A percentile compares a stretch with the other conserved stretches of the same genome.
Evolutionary conservation across 345 rosid genomes (phyloP).

Genomic region (Aquilaria yunnanensis): DNA sequence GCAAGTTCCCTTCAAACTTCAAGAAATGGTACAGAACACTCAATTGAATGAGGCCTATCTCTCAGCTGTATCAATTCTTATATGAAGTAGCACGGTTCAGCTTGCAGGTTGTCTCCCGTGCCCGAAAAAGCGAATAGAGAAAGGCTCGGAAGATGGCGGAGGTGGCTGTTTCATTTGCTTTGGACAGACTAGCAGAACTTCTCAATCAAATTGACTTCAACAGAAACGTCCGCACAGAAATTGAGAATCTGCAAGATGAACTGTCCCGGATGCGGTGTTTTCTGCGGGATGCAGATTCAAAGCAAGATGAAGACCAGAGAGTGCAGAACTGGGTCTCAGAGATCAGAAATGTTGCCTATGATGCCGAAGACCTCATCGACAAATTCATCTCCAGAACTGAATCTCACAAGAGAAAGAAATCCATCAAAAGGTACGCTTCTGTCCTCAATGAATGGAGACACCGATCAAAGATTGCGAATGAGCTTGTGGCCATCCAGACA

Average conservation of each 20-base stretch:
- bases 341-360: constrained; percentile 19
- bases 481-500: constrained; percentile 4
- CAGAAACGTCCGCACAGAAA: constrained; percentile 9
- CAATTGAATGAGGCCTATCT: too few species aligned
- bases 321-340: constrained; percentile 25
- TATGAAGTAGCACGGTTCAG: too few species aligned
- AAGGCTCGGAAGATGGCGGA: constrained; percentile 14
- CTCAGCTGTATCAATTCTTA: too few species aligned
- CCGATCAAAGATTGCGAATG: constrained; percentile 9
- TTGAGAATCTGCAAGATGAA: constrained; percentile 18
- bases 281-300: constrained; percentile 20
- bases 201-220: constrained; percentile 13
- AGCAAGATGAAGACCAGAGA: constrained; percentile 20
- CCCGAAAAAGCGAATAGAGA: too few species aligned
- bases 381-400: constrained; percentile 10
- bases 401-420: neutral
- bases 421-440: constrained; percentile 11
- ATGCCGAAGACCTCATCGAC: constrained; percentile 24
- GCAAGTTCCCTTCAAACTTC: too few species aligned
- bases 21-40: too few species aligned
- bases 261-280: constrained; percentile 24
- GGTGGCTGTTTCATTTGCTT: constrained; percentile 16
- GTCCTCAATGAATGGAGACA: constrained; percentile 5
- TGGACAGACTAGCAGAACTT: constrained; percentile 13
- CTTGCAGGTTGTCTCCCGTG: too few species aligned